Evolutionary conservation across 73 alveolate genomes (phyloP).

Genomic region (Tetrahymena elliotti): DNA sequence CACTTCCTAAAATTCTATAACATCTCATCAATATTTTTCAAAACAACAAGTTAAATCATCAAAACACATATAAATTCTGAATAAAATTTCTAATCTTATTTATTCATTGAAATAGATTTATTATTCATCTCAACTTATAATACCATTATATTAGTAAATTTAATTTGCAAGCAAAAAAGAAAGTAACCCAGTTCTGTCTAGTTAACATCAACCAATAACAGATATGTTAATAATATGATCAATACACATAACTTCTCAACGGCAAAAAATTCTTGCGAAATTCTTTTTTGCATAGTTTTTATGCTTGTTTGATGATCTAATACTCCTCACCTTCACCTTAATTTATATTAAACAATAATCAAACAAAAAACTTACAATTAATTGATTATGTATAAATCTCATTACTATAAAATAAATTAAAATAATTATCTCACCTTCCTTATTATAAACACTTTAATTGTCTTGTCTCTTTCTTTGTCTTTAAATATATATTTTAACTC

Average conservation of each 20-base stretch:
- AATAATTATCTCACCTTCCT: background rate
- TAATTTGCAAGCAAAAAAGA: background rate
- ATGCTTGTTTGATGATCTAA: background rate
- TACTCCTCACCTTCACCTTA: background rate
- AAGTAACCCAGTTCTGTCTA: background rate
- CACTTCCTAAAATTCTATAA: background rate
- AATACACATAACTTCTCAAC: background rate
- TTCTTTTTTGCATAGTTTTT: too few species aligned
- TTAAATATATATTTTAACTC: background rate
- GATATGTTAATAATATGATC: background rate
- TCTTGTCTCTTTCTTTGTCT: background rate
- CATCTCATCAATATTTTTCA: background rate
- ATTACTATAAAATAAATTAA: background rate
- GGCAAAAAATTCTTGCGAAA: background rate
- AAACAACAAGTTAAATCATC: background rate
- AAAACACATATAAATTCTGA: too few species aligned
- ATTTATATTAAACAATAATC: too few species aligned
- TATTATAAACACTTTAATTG: background rate
- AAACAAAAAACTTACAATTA: too few species aligned
- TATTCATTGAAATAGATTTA: background rate
- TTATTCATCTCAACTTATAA: background rate
- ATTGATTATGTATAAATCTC: background rate
- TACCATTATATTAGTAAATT: background rate
- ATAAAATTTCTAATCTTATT: background rate
- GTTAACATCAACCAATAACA: background rate